These are phyloP conservation scores for Coemansia sp. DNA, from an alignment of 192 early-diverging fungal genomes.

Conservation along the genomic window DNA sequence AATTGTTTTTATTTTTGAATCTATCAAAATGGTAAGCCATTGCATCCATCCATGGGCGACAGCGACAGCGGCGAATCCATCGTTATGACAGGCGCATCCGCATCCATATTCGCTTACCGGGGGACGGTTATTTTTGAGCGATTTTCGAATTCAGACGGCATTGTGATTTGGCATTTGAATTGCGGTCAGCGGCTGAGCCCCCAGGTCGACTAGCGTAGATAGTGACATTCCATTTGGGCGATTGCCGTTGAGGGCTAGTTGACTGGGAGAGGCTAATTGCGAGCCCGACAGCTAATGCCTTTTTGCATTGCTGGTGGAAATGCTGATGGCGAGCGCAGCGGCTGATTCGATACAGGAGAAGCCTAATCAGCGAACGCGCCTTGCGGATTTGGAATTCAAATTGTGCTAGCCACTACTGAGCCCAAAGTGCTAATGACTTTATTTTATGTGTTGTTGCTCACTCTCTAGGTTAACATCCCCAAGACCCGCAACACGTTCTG, in stretches of 20 bases:
- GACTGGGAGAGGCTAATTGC: not conserved
- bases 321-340: not conserved
- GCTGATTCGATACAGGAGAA: not conserved
- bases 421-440: not conserved
- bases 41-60: not conserved
- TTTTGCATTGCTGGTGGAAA: not conserved
- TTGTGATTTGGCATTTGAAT: not conserved
- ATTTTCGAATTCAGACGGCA: not conserved
- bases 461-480: slow-evolving; percentile 89
- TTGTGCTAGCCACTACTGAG: not conserved
- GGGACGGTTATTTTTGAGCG: not conserved
- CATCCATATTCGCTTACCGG: not conserved
- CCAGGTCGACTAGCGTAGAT: not conserved
- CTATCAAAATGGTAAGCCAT: not conserved
- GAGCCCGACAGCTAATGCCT: not conserved
- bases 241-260: not conserved
- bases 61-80: not conserved
- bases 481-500: slow-evolving; percentile 99
- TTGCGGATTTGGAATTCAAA: not conserved
- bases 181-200: not conserved
- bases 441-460: not conserved
- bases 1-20: slow-evolving; percentile 5
- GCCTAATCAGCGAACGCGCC: not conserved
- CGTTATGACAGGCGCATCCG: not conserved
- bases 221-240: not conserved